Conservation (phyloP, 169 alveolate species). For the Cryptosporidium ryanae region DNA sequence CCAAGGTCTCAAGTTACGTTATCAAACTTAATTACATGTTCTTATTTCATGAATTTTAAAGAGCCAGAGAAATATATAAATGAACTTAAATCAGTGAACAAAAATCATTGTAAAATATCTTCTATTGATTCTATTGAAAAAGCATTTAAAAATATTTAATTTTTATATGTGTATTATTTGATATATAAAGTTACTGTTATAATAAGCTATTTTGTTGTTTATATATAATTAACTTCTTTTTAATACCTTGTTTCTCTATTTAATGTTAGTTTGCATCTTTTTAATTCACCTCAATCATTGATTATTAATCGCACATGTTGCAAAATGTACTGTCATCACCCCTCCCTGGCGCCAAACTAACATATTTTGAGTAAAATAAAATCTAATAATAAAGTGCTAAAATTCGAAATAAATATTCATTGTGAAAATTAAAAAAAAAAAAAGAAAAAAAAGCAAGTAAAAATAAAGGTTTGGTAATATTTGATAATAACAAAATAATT, state of each 20-base stretch:
- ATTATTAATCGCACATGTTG: too few relatives aligned
- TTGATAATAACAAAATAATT: too few relatives aligned
- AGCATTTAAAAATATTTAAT: constrained; percentile 4
- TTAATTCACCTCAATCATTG: too few relatives aligned
- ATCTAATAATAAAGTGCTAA: too few relatives aligned
- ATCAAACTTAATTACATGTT: constrained; percentile 46
- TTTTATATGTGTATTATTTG: neutral
- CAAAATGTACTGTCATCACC: too few relatives aligned
- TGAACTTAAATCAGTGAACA: constrained; percentile 17
- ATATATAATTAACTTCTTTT: too few relatives aligned
- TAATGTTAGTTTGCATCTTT: too few relatives aligned
- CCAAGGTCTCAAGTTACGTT: constrained; percentile 55
- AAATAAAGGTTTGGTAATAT: too few relatives aligned
- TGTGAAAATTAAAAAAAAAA: neutral
- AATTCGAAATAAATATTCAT: neutral
- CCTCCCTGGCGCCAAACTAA: too few relatives aligned
- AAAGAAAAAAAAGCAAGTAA: neutral
- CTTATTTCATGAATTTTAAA: constrained; percentile 28
- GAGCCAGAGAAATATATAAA: constrained; percentile 25
- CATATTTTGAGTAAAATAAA: too few relatives aligned
- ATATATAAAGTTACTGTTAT: neutral
- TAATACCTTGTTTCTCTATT: too few relatives aligned
- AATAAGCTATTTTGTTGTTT: too few relatives aligned
- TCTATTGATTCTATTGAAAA: constrained; percentile 26
- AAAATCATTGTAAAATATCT: constrained; percentile 4